Evolutionary conservation across 768 basidiomycete genomes (phyloP), one percentile per base, ranked within the genome.

Genomic region (Trametes gibbosa): DNA sequence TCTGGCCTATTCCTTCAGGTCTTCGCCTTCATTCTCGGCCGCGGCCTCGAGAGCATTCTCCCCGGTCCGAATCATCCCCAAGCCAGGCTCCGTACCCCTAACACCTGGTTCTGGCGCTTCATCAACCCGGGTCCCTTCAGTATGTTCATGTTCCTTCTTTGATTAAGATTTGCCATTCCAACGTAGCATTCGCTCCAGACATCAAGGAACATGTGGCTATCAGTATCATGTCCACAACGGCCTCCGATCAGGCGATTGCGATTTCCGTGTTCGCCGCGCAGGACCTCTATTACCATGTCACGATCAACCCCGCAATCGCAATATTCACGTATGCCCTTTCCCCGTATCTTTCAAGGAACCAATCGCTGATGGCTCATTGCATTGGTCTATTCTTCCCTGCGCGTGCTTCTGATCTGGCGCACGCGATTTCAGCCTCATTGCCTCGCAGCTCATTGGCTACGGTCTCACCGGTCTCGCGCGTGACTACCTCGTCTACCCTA

Each of bases 401-500:
- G 29, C 35, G 23, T 51, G 48, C 16, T 2, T 23, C 3, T 29
- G 49, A 17, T n/a, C 13, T 17, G 24, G 17, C 21, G n/a, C 21
- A 23, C 21, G 34, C 7, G 29, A 10, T 19, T 19, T 13, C 48
- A 61, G 59, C 5, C 55, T 69, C 24, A 69, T 69, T 52, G 61
- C 66, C 24, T 68, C 69, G n/a, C 71, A 72, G 53, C 65, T 70
- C 32, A 50, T 72, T 23, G 71, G 71, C 0, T 72, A 72, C 50
- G 70, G 70, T 7, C 61, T 72, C 51, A 65, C 67, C n/a, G 71
- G 70, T 24, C 55, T 80, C 47, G 77, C 81, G 70, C 75, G 81
- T 1, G 68, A 76, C 2, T 80, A 81, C 67, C 74, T 81, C 37
- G 79, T 84, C 13, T 81, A 81, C 39, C 75, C 82, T 0, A 81